Base-by-base conservation (phyloP, 257 asterid species). In the Ocimum tenuiflorum region DNA sequence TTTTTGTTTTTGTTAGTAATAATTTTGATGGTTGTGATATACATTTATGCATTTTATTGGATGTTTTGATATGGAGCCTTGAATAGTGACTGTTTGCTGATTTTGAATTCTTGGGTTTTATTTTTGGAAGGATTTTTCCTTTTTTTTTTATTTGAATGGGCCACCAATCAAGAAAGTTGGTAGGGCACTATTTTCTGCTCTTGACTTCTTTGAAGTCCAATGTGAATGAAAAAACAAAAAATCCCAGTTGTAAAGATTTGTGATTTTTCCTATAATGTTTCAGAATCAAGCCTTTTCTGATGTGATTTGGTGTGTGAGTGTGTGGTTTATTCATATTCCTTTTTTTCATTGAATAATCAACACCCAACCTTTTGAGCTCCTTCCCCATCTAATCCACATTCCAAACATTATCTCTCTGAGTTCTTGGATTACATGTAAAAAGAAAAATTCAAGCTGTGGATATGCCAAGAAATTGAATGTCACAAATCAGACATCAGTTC, bases 131-230 rank as follows among this genome's bases (percentile, higher is more conserved):
- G 10, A 6, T 56, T 69, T 57, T 36, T 62, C 64, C 46, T 56
- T 36, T 51, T 62, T 64, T 36, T 56, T 36, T 51, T 65, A 46
- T 24, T 55, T 14, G 60, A 60, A 18, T 62, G 65, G 73, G 49
- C 66, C 63, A 64, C 70, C 54, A 53, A 69, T 50, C 69, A 57
- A 55, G 49, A 54, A 27, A 68, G 42, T 69, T 55, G 50, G 65
- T 63, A 22, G 59, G 33, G 58, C 42, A 24, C 18, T 24, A 43
- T 54, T 63, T 60, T 60, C 70, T 65, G 65, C 41, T 56, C 52
- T 50, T 50, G 60, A 48, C 70, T 71, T 71, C 43, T 42, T 48
- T 18, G 55, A 19, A 49, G 22, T 50, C 22, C 31, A 62, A 27
- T 18, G 33, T 43, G 24, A 47, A 24, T 43, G 10, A 23, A 73